phyloP scores from a whole-genome alignment of 1,284 basidiomycete species.

The Ustilago sp. region DNA sequence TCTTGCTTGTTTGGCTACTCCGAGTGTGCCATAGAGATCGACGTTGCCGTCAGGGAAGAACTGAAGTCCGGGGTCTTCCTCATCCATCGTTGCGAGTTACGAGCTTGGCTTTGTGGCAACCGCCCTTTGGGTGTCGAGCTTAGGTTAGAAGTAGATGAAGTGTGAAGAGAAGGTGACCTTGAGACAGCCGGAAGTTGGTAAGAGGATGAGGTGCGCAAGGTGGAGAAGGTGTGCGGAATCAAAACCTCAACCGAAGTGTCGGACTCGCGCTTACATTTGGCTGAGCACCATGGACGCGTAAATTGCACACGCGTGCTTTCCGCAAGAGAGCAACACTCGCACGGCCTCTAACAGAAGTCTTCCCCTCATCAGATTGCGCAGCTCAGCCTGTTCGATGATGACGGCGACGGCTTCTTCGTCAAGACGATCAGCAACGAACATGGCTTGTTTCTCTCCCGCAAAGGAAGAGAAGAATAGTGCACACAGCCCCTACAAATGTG shows the following conservation, averaged over 20 bases:
- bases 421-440: neutral
- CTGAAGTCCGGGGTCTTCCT: conserved; percentile 63
- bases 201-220: neutral
- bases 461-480: neutral
- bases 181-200: neutral
- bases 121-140: neutral
- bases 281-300: conserved; percentile 33
- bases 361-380: neutral
- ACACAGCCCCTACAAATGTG: neutral
- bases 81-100: conserved; percentile 36
- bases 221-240: neutral
- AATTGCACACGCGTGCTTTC: conserved; percentile 20
- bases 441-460: neutral
- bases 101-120: neutral
- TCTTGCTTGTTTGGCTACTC: conserved; percentile 48
- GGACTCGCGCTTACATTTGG: conserved; percentile 8
- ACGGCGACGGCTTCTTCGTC: neutral
- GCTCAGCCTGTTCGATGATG: neutral
- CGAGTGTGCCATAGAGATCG: conserved; percentile 66
- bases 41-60: conserved; percentile 67
- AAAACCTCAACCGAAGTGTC: conserved; percentile 13
- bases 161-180: neutral
- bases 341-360: conserved; percentile 8
- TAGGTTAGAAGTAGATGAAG: neutral
- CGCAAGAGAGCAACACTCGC: conserved; percentile 17